Percentiles rank a stretch among this genome's conserved stretches.
These are phyloP conservation scores for Podochytrium sp. DNA, from an alignment of 192 early-diverging fungal species.

Conservation along the genomic window DNA sequence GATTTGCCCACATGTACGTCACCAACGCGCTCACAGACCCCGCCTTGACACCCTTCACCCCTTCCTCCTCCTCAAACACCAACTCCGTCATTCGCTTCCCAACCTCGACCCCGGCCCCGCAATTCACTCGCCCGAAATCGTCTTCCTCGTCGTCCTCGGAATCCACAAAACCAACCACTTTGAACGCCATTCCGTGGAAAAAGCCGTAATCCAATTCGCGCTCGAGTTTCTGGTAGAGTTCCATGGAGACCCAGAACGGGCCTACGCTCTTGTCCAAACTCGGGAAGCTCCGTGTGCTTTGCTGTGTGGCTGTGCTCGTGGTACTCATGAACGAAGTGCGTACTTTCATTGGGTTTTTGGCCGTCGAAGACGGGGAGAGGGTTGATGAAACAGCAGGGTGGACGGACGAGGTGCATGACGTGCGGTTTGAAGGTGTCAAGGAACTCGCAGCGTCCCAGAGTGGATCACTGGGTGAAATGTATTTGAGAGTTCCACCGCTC, in stretches of 20 bases:
- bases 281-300: too few relatives aligned
- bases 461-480: too few relatives aligned
- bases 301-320: not conserved
- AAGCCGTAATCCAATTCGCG: not conserved
- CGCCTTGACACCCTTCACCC: constrained; percentile 20
- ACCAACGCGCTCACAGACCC: constrained; percentile 34
- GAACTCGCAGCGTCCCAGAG: too few relatives aligned
- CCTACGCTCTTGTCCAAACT: not conserved
- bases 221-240: not conserved
- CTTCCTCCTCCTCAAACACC: too few relatives aligned
- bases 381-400: too few relatives aligned
- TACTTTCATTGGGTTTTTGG: constrained; percentile 4
- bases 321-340: constrained; percentile 1
- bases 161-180: not conserved
- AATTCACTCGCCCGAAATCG: not conserved
- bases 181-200: constrained; percentile 1
- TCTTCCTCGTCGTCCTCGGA: not conserved
- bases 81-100: not conserved
- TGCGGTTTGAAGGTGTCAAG: too few relatives aligned
- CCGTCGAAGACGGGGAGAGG: too few relatives aligned
- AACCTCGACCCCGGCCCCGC: not conserved
- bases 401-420: too few relatives aligned
- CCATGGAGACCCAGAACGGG: constrained; percentile 5
- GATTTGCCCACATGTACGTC: constrained; percentile 34
- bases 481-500: too few relatives aligned